phyloP scores from a whole-genome alignment of 1,284 basidiomycete species.

The Ustilago shanxiensis region DNA sequence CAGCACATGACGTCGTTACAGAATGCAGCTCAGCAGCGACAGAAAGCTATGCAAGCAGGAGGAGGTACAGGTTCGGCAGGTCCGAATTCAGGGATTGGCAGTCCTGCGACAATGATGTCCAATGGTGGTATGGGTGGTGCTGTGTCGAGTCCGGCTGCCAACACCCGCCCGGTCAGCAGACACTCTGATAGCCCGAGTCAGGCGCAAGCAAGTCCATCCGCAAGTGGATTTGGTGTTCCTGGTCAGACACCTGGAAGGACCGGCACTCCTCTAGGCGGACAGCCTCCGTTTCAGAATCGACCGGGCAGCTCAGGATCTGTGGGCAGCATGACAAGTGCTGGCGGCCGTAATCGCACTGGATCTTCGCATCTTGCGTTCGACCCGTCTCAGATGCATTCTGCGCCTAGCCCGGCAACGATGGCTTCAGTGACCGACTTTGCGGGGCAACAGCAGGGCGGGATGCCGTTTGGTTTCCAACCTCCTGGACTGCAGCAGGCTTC shows the following conservation, averaged over 20 bases:
- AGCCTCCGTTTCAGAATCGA: slow-evolving; percentile 22
- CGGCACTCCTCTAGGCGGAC: slow-evolving; percentile 27
- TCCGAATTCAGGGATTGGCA: slow-evolving; percentile 4
- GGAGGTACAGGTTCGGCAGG: slow-evolving; percentile 10
- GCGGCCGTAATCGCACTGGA: slow-evolving; percentile 34
- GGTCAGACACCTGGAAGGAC: slow-evolving; percentile 9
- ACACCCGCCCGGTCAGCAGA: slow-evolving; percentile 23
- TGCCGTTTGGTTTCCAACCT: slow-evolving; percentile 29
- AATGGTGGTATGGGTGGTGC: slow-evolving; percentile 24
- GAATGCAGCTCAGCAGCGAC: slow-evolving; percentile 43
- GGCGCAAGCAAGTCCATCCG: slow-evolving; percentile 30
- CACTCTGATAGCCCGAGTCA: slow-evolving; percentile 39
- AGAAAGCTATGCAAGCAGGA: slow-evolving; percentile 20
- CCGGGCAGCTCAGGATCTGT: slow-evolving; percentile 46
- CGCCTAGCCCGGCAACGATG: slow-evolving; percentile 29
- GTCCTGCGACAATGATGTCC: slow-evolving; percentile 30
- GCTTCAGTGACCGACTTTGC: slow-evolving; percentile 24
- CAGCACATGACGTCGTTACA: slow-evolving; percentile 58
- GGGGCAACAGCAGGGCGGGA: slow-evolving; percentile 18
- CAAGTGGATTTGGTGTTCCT: slow-evolving; percentile 15
- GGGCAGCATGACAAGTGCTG: slow-evolving; percentile 38
- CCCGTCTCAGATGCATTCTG: slow-evolving; percentile 41
- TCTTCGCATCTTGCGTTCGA: slow-evolving; percentile 36
- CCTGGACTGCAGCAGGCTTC: slow-evolving; percentile 28
- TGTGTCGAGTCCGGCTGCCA: slow-evolving; percentile 24